Evolutionary conservation across 192 early-diverging fungal species (phyloP), one percentile per base, ranked within the genome.

Genomic region (Gigaspora rosea): DNA sequence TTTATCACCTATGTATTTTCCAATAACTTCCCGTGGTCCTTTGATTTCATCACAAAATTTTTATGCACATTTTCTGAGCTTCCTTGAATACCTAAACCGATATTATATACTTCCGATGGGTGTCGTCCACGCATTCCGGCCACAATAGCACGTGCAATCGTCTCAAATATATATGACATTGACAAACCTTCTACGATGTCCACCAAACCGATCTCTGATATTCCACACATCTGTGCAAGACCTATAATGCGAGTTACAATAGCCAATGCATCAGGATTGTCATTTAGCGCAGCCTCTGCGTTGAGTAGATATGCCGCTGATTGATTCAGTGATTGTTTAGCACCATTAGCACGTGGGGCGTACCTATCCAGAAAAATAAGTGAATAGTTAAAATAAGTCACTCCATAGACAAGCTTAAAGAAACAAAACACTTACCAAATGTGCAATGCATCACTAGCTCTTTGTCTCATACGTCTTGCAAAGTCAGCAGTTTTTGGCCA

Each of bases 161-260:
- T 62, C 61, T 62, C 61, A 33, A 62, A 62, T 62, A 62, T 15
- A 62, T 33, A 62, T 62, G 61, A 62, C 61, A 62, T 62, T 33
- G 61, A 62, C 61, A 62, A 62, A 18, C 61, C 61, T n/a, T 62
- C 61, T 62, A 62, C 2, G 18, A 62, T 62, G 61, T 62, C 61
- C 18, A 62, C 1, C 61, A 62, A n/a, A 62, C 61, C 61, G n/a
- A 62, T 62, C 61, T 62, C 61, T 62, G 61, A 62, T 15, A 62
- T 62, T 62, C 61, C 61, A 62, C 61, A 62, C 61, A 62, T 62
- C 61, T 62, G 61, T 62, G 61, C 61, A 62, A 62, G 61, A 62
- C 61, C 61, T 62, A 62, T 62, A 62, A 62, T 62, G 61, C 61
- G 61, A 62, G 61, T 62, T 18, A 62, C 61, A 62, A 62, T 62